These are phyloP conservation scores for Mikania micrantha DNA, from an alignment of 129 eudicot genomes.

Conservation along the genomic window DNA sequence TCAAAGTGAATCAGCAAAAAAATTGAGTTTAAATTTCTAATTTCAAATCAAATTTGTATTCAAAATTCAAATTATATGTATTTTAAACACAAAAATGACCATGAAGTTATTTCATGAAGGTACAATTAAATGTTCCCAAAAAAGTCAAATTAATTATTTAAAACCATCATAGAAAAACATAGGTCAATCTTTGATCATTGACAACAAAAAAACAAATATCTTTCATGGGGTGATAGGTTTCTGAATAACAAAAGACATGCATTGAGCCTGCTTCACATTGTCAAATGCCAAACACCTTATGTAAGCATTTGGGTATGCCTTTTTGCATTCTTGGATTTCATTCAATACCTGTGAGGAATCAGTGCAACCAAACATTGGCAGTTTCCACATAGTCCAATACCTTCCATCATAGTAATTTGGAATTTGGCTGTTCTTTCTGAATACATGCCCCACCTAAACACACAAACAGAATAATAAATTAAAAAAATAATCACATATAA, in stretches of 20 bases:
- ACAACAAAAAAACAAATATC: not conserved
- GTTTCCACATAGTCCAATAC: constrained; percentile 64
- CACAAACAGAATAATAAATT: not conserved
- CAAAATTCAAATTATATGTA: too few species aligned
- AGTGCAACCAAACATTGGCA: constrained; percentile 68
- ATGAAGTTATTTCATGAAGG: constrained; percentile 11
- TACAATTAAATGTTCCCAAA: constrained; percentile 10
- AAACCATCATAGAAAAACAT: constrained; percentile 6
- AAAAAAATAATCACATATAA: not conserved
- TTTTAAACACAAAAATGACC: too few species aligned
- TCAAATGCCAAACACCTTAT: constrained; percentile 64
- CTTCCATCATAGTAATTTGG: constrained; percentile 69
- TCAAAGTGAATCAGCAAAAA: too few species aligned
- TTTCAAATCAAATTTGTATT: too few species aligned
- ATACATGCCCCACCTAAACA: constrained; percentile 42
- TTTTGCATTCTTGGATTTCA: constrained; percentile 55
- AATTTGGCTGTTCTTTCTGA: constrained; percentile 43
- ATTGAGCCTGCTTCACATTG: constrained; percentile 46
- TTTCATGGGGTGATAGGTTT: constrained; percentile 31
- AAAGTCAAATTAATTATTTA: constrained; percentile 12
- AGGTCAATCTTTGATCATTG: constrained; percentile 19
- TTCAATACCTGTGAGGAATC: constrained; percentile 51
- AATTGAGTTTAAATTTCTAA: too few species aligned
- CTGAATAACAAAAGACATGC: constrained; percentile 61
- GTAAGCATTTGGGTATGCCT: constrained; percentile 49